Percentiles rank a stretch among this genome's conserved stretches.
Conservation (phyloP, 257 asterid species). For the Forsythia viridissima region DNA sequence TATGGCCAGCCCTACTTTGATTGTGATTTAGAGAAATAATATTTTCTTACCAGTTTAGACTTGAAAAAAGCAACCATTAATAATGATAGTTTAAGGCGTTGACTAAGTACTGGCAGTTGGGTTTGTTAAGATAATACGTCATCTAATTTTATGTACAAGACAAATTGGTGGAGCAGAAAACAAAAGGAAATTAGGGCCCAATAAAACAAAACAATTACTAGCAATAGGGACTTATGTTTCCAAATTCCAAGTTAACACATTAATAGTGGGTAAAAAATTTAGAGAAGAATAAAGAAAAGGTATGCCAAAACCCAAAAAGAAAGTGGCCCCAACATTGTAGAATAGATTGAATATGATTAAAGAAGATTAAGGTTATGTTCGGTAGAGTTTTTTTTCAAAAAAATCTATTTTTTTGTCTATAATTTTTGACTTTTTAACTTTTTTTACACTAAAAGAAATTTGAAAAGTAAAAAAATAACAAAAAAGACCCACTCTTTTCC, state of each 20-base stretch:
- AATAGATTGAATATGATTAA: too few species aligned
- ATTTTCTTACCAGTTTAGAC: background rate
- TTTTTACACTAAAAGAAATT: too few species aligned
- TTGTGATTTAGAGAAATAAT: background rate
- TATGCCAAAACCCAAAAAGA: background rate
- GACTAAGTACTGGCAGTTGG: conserved; percentile 31
- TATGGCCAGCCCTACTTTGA: background rate
- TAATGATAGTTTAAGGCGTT: conserved; percentile 7
- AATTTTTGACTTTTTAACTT: too few species aligned
- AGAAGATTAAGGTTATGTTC: too few species aligned
- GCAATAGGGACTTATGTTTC: background rate
- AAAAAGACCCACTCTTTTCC: too few species aligned
- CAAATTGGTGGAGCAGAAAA: background rate
- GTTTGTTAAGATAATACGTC: conserved; percentile 14
- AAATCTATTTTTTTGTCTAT: too few species aligned
- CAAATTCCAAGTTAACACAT: too few species aligned
- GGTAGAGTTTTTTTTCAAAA: too few species aligned
- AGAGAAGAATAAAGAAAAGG: background rate
- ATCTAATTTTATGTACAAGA: background rate
- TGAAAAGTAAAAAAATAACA: too few species aligned
- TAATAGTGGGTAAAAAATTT: too few species aligned
- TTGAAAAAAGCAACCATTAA: background rate
- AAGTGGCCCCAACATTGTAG: background rate
- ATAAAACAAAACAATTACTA: too few species aligned
- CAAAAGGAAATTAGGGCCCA: background rate